phyloP scores from a whole-genome alignment of 768 basidiomycete genomes.

The Phallus indusiatus region DNA sequence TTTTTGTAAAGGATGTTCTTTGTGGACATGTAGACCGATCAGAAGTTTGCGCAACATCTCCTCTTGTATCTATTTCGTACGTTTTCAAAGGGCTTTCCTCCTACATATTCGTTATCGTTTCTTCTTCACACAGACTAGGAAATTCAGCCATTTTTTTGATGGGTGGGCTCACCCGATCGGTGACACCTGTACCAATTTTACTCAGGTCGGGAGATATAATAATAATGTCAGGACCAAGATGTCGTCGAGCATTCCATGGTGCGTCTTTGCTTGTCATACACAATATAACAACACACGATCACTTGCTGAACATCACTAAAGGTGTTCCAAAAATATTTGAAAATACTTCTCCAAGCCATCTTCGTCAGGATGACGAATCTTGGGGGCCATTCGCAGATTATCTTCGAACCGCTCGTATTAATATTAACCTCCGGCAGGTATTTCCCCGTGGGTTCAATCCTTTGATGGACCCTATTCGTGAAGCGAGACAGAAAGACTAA shows the following conservation, averaged over 20 bases:
- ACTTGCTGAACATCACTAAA: constrained; percentile 17
- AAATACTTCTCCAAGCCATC: constrained; percentile 59
- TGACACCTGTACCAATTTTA: constrained; percentile 68
- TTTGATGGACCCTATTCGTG: constrained; percentile 15
- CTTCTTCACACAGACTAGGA: constrained; percentile 51
- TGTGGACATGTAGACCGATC: constrained; percentile 99
- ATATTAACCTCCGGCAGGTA: constrained; percentile 79
- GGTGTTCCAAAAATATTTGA: constrained; percentile 87
- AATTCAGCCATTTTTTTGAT: constrained; percentile 86
- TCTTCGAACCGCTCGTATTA: constrained; percentile 64
- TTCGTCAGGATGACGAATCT: constrained; percentile 28
- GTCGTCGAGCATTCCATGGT: constrained; percentile 91
- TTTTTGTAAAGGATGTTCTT: constrained; percentile 57
- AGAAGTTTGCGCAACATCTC: constrained; percentile 86
- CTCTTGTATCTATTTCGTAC: constrained; percentile 90
- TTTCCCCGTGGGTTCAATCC: constrained; percentile 8
- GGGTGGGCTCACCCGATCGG: constrained; percentile 72
- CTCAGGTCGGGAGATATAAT: constrained; percentile 87
- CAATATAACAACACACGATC: neutral
- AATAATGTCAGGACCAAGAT: constrained; percentile 84
- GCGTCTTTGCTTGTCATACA: constrained; percentile 14
- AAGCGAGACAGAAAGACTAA: too few species aligned
- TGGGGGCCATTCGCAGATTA: constrained; percentile 59
- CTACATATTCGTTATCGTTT: neutral
- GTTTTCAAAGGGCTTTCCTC: constrained; percentile 18